Percentiles rank a stretch among this genome's conserved stretches.
phyloP scores from a whole-genome alignment of 73 alveolate species.

The Symbiodinium natans region DNA sequence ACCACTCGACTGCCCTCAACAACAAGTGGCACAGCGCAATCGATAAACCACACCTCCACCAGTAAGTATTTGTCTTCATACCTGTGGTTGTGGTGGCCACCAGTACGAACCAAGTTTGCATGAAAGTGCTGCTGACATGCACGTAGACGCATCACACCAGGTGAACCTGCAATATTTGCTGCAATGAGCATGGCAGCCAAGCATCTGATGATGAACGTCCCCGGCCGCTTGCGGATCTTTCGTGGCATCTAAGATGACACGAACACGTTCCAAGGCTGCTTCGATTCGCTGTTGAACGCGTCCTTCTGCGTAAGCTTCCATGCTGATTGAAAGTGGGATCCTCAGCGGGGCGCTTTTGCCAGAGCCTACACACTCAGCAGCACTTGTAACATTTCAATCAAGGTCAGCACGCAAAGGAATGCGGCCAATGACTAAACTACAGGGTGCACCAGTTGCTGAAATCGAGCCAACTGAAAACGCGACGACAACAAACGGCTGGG shows the following conservation, averaged over 20 bases:
- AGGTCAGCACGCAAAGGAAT: no score
- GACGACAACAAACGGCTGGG: no score
- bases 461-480: no score
- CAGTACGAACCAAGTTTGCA: not conserved
- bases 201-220: not conserved
- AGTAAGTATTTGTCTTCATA: not conserved
- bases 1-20: no score
- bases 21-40: not conserved
- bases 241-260: not conserved
- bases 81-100: not conserved
- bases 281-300: not conserved
- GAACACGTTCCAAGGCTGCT: not conserved
- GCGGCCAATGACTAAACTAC: no score
- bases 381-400: no score
- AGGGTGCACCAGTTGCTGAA: no score
- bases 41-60: not conserved
- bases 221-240: conserved; percentile 10
- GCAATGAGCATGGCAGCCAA: not conserved
- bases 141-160: not conserved
- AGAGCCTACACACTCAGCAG: no score
- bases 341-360: no score
- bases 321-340: no score
- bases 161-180: not conserved
- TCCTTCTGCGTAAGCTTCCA: not conserved
- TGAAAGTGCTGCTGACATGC: not conserved